Conservation (phyloP, 164 flowering plant genomes). For the Magnolia kwangsiensis region DNA sequence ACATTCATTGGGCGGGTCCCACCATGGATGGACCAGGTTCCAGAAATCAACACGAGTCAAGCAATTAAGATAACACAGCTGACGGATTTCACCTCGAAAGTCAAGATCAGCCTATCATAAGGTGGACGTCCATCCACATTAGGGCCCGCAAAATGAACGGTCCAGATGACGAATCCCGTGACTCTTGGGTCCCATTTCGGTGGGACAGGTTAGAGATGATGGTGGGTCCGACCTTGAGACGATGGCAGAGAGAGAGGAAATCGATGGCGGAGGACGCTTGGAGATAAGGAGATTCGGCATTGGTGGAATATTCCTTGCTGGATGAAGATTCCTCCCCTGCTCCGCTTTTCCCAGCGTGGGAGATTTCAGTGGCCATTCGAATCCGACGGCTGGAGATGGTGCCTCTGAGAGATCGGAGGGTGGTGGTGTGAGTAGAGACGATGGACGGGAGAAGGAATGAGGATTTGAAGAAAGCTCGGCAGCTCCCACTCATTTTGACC, state of each 20-base stretch:
- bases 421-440: neutral
- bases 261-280: slow-evolving; percentile 66
- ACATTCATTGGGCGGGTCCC: neutral
- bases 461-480: slow-evolving; percentile 13
- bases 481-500: slow-evolving; percentile 6
- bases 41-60: neutral
- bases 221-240: slow-evolving; percentile 50
- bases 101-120: too few relatives aligned
- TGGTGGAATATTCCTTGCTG: neutral
- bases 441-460: slow-evolving; percentile 4
- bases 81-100: too few relatives aligned
- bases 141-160: too few relatives aligned
- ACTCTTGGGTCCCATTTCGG: neutral
- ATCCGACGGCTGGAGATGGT: slow-evolving; percentile 3
- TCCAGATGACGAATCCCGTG: neutral
- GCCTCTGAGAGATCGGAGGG: neutral
- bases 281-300: slow-evolving; percentile 9
- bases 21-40: neutral
- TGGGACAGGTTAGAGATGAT: neutral
- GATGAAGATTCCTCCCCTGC: neutral
- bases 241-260: slow-evolving; percentile 74
- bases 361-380: neutral
- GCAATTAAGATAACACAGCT: too few relatives aligned
- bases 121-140: too few relatives aligned
- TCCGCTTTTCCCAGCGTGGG: neutral